These are phyloP conservation scores for Tilletia walkeri DNA, from an alignment of 1,284 basidiomycete species.

Conservation along the genomic window DNA sequence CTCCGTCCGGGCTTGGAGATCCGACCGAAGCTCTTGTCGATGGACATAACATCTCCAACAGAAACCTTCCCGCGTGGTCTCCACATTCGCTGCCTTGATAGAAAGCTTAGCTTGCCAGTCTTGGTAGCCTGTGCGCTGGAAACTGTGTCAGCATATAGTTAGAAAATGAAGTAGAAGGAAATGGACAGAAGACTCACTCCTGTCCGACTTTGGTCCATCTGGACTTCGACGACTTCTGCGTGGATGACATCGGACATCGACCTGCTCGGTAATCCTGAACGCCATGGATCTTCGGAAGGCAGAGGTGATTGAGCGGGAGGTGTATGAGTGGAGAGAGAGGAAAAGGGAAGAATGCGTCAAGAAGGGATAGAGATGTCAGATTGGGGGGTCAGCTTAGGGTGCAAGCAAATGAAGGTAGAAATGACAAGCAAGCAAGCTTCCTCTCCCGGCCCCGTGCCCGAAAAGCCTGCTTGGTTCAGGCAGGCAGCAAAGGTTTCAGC, in stretches of 20 bases:
- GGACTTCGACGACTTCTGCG: conserved; percentile 97
- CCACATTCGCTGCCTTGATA: conserved; percentile 98
- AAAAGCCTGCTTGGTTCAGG: no score
- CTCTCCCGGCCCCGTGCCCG: conserved; percentile 68
- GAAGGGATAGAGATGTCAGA: conserved; percentile 92
- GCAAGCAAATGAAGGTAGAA: conserved; percentile 59
- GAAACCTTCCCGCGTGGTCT: conserved; percentile 98
- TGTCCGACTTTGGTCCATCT: conserved; percentile 93
- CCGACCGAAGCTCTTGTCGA: conserved; percentile 95
- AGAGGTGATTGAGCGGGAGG: conserved; percentile 95
- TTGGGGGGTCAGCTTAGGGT: conserved; percentile 70
- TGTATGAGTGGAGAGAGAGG: conserved; percentile 91
- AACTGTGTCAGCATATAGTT: conserved; percentile 60
- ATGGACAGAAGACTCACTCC: conserved; percentile 75
- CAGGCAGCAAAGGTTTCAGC: no score
- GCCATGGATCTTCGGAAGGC: conserved; percentile 93
- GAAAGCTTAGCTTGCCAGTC: conserved; percentile 82
- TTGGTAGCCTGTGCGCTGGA: conserved; percentile 75
- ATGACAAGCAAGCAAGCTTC: conserved; percentile 95
- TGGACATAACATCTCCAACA: conserved; percentile 91
- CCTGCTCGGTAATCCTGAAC: conserved; percentile 95
- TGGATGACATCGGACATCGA: conserved; percentile 77
- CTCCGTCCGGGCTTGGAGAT: conserved; percentile 93
- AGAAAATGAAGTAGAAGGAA: conserved; percentile 49
- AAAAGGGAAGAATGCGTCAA: conserved; percentile 95